Evolutionary conservation across 768 basidiomycete genomes (phyloP).

Genomic region (Leccinellum albellum): DNA sequence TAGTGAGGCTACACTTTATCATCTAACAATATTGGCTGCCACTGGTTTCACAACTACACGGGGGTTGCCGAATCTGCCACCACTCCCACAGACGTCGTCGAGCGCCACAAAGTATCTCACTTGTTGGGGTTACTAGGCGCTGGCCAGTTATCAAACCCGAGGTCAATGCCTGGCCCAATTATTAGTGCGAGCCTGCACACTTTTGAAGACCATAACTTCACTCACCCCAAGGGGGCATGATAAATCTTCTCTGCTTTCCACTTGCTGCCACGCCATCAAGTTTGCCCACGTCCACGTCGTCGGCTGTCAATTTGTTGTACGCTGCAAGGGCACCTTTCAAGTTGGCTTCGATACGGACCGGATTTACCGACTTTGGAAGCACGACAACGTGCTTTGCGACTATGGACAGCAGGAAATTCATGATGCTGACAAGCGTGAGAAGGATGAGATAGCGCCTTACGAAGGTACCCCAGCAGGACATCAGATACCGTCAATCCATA

Average conservation of each 20-base stretch:
- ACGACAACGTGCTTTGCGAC: conserved; percentile 62
- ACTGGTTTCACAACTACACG: neutral
- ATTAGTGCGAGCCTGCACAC: conserved; percentile 10
- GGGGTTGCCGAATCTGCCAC: neutral
- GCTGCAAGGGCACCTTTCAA: conserved; percentile 49
- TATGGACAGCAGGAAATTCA: conserved; percentile 19
- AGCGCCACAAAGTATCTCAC: conserved; percentile 1
- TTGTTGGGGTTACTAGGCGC: conserved; percentile 2
- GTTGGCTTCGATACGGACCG: conserved; percentile 61
- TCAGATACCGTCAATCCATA: conserved; percentile 52
- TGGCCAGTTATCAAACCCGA: conserved; percentile 69
- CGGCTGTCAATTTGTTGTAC: conserved; percentile 40
- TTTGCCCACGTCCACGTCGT: conserved; percentile 54
- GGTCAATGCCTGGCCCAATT: conserved; percentile 47
- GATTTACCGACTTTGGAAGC: conserved; percentile 77
- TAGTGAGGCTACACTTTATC: neutral
- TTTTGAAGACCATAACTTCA: conserved; percentile 12
- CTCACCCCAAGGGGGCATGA: conserved; percentile 70
- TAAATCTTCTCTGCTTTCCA: conserved; percentile 67
- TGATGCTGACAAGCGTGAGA: conserved; percentile 7
- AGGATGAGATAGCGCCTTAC: conserved; percentile 33
- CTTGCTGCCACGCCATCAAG: conserved; percentile 54
- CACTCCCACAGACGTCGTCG: neutral
- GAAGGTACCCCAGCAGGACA: conserved; percentile 59
- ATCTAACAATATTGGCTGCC: neutral